Conservation (phyloP, 208 protist genomes). For the Leptomonas seymouri region DNA sequence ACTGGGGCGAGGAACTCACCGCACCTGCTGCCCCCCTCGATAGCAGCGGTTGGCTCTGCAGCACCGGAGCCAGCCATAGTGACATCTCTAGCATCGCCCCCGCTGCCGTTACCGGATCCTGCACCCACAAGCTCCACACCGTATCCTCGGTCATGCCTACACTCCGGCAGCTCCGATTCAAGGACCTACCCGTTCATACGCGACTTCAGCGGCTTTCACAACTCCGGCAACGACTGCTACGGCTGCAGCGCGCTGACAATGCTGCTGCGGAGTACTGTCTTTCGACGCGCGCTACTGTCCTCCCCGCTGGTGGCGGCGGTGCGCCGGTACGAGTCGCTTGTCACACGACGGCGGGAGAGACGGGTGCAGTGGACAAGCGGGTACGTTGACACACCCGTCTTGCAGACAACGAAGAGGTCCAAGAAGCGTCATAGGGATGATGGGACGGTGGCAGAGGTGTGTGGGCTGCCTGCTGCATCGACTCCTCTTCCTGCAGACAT, state of each 20-base stretch:
- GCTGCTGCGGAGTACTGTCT: slow-evolving; percentile 63
- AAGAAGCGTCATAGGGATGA: slow-evolving; percentile 5
- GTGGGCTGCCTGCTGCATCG: background rate
- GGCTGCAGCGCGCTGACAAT: slow-evolving; percentile 81
- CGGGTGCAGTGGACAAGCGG: slow-evolving; percentile 24
- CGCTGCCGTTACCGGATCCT: background rate
- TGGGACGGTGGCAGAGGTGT: slow-evolving; percentile 5
- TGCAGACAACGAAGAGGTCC: background rate
- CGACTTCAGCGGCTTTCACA: slow-evolving; percentile 79
- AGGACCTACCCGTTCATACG: slow-evolving; percentile 4
- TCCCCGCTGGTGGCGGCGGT: slow-evolving; percentile 31
- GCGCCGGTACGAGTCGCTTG: slow-evolving; percentile 24
- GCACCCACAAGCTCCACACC: background rate
- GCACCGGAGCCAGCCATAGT: too few relatives aligned
- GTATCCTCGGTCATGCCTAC: background rate
- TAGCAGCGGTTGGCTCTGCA: too few relatives aligned
- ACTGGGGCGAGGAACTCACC: background rate
- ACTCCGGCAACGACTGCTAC: slow-evolving; percentile 83
- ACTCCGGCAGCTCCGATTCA: background rate
- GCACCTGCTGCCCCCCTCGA: background rate
- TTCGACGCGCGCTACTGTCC: slow-evolving; percentile 42
- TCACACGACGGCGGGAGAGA: slow-evolving; percentile 10
- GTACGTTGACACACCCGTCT: slow-evolving; percentile 11
- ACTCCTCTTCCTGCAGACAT: background rate
- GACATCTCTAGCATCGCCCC: background rate